Evolutionary conservation across 2,329 filamentous ascomycete genomes (phyloP).

Genomic region (Diplodia corticola): DNA sequence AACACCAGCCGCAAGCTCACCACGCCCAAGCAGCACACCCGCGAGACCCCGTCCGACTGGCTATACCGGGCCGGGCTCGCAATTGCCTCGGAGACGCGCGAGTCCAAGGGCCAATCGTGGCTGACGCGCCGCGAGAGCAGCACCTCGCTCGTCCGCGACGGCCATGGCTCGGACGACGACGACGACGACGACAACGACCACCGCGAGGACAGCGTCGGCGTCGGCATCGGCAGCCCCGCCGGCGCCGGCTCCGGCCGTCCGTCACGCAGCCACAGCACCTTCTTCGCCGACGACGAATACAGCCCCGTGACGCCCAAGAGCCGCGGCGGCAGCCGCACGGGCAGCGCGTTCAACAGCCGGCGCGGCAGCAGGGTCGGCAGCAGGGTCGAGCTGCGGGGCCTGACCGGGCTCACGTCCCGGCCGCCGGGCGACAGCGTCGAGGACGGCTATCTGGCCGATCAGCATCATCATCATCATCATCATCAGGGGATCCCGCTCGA

Average conservation of each 20-base stretch:
- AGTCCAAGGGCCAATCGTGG: conserved; percentile 65
- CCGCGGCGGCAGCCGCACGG: conserved; percentile 27
- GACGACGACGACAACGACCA: background rate
- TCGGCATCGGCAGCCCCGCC: conserved; percentile 26
- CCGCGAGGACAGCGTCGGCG: conserved; percentile 39
- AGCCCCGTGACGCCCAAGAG: conserved; percentile 25
- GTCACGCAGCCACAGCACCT: conserved; percentile 25
- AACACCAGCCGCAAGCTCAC: conserved; percentile 22
- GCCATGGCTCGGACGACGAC: conserved; percentile 30
- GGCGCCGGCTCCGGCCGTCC: conserved; percentile 8
- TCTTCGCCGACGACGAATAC: conserved; percentile 36
- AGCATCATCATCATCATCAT: conserved; percentile 26
- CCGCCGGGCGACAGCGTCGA: conserved; percentile 10
- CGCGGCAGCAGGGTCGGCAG: conserved; percentile 18
- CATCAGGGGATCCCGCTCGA: conserved; percentile 29
- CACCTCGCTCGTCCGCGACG: conserved; percentile 51
- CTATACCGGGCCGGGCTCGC: conserved; percentile 59
- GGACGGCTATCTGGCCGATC: conserved; percentile 36
- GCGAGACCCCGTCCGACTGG: conserved; percentile 49
- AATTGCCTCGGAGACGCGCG: conserved; percentile 57
- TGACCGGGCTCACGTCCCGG: conserved; percentile 10
- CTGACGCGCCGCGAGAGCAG: conserved; percentile 57
- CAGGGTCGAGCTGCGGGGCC: conserved; percentile 4
- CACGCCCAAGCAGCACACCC: conserved; percentile 29
- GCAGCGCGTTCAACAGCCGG: conserved; percentile 22